These are phyloP conservation scores for Nidula microcarpa DNA, from an alignment of 768 basidiomycete species.

Conservation along the genomic window DNA sequence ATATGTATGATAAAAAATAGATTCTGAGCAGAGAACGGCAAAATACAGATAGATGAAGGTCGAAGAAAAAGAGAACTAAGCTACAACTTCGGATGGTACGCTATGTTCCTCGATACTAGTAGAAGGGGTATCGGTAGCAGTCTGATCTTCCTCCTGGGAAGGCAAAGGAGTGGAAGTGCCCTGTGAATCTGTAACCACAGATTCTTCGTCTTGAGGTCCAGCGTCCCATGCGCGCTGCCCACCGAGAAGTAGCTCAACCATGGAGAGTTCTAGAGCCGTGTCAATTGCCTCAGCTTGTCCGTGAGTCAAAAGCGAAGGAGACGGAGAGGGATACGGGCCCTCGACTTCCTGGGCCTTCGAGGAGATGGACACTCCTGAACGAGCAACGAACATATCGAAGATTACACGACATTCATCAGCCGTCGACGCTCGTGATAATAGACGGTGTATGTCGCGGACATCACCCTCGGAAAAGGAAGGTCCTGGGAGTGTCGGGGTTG, in stretches of 20 bases:
- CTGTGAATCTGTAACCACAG: no score
- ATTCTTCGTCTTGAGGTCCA: no score
- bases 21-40: not conserved
- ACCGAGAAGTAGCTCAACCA: conserved; percentile 47
- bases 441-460: conserved; percentile 63
- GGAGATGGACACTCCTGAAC: conserved; percentile 41
- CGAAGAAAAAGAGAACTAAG: not conserved
- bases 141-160: not conserved
- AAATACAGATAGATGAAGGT: not conserved
- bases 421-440: conserved; percentile 65
- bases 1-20: not conserved
- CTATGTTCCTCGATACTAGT: not conserved
- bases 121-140: not conserved
- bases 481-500: no score
- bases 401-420: conserved; percentile 85
- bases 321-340: conserved; percentile 31
- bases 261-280: conserved; percentile 37
- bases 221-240: conserved; percentile 3
- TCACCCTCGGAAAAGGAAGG: conserved; percentile 37
- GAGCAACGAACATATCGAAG: conserved; percentile 76
- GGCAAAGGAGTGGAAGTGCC: no score
- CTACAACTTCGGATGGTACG: not conserved
- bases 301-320: conserved; percentile 9
- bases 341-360: conserved; percentile 24
- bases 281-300: conserved; percentile 16